Base-by-base conservation (phyloP, 2,329 filamentous ascomycete species). In the Cadophora malorum region DNA sequence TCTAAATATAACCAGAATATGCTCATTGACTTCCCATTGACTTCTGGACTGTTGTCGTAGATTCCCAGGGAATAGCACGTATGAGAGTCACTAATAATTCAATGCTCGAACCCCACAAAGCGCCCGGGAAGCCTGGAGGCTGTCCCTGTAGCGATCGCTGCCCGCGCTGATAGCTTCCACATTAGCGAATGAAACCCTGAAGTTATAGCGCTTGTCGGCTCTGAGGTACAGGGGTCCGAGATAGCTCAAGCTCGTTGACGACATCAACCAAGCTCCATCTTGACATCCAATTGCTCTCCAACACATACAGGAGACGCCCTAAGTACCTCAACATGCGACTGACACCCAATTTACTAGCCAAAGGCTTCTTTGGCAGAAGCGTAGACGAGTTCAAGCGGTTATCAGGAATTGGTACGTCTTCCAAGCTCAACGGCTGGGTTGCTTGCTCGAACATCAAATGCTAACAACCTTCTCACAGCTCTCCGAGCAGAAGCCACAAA, bases 401-500 rank as follows among this genome's bases (percentile, higher is more conserved):
- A 52, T 83, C 86, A 1, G 80, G 80, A 23, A 85, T 89, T 72
- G 84, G 87, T 89, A 47, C 31, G 25, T 8, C 45, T 16, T 41
- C n/a, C 35, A n/a, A 31, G 21, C 33, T 61, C 50, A 31, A 49
- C 31, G 65, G 21, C 47, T 23, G 33, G 25, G 21, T 23, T n/a
- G 50, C 41, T 41, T 49, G 61, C 19, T 58, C n/a, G 33, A 53
- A 70, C 64, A 41, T 66, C 67, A 12, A 53, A 67, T 70, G 33
- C 68, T 62, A 68, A 61, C 58, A 70, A 41, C 63, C 63, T 38
- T 9, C 8, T 56, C 69, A 63, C 76, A 93, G 92, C 87, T 47
- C 79, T 92, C 71, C 91, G 86, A 63, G 83, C 91, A 73, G 91
- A 94, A 79, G 90, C 86, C 61, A 83, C 93, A 74, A 88, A 87